Evolutionary conservation across 805 yeast species (phyloP).

Genomic region (Wickerhamiella brachini): DNA sequence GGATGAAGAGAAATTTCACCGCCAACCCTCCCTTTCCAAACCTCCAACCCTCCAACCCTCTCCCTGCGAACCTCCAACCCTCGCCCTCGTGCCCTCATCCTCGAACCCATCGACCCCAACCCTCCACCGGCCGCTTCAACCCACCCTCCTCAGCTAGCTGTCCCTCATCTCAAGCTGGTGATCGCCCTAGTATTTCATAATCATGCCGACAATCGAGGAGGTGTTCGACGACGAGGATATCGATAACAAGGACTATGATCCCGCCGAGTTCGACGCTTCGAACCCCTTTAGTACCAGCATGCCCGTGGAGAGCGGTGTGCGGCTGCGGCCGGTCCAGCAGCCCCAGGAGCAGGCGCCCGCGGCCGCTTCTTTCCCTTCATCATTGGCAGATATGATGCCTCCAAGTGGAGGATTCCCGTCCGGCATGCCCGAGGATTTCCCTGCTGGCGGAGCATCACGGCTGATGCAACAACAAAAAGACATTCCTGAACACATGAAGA

Average conservation of each 20-base stretch:
- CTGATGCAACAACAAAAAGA: constrained; percentile 28
- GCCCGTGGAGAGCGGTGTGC: constrained; percentile 17
- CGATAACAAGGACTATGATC: constrained; percentile 86
- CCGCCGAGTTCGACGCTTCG: constrained; percentile 71
- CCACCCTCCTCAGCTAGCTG: too few species aligned
- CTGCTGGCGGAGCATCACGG: neutral
- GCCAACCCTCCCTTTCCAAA: neutral
- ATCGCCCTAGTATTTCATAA: too few species aligned
- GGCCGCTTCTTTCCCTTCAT: neutral
- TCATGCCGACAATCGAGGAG: constrained; percentile 27
- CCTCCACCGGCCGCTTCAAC: too few species aligned
- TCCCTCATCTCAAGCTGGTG: too few species aligned
- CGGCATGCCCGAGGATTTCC: neutral
- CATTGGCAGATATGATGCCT: neutral
- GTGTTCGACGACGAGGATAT: constrained; percentile 48
- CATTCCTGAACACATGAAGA: constrained; percentile 43
- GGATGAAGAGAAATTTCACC: neutral
- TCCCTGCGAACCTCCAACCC: neutral
- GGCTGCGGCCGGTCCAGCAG: constrained; percentile 10
- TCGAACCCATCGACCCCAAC: too few species aligned
- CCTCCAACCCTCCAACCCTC: neutral
- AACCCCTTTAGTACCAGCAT: constrained; percentile 24
- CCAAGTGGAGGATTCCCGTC: neutral
- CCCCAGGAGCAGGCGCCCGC: constrained; percentile 5
- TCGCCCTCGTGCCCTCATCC: too few species aligned